Conservation (phyloP, 1,284 basidiomycete species). For the Meira miltonrushii region DNA sequence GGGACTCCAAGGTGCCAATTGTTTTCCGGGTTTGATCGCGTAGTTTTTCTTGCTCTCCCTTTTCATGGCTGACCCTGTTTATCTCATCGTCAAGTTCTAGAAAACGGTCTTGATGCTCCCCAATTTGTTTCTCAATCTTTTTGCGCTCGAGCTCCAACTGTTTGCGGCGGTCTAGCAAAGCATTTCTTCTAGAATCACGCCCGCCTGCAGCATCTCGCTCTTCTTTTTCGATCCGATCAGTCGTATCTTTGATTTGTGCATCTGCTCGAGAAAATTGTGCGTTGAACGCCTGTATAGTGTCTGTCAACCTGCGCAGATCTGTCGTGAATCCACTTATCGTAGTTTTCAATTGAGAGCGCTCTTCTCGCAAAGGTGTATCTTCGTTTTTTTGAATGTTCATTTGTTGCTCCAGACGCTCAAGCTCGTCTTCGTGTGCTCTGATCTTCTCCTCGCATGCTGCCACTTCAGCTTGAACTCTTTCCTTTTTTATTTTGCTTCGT, state of each 20-base stretch:
- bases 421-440: background rate
- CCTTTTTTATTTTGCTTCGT: background rate
- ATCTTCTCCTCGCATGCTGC: background rate
- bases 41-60: constrained; percentile 49
- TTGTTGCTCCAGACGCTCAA: background rate
- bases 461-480: background rate
- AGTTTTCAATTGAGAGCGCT: background rate
- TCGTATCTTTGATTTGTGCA: background rate
- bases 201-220: constrained; percentile 55
- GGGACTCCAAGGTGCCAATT: constrained; percentile 12
- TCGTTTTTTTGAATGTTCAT: background rate
- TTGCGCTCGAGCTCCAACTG: constrained; percentile 9
- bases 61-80: constrained; percentile 19
- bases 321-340: no score
- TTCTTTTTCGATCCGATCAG: constrained; percentile 15
- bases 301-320: background rate
- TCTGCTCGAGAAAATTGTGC: constrained; percentile 8
- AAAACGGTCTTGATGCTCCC: constrained; percentile 4
- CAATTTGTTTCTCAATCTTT: constrained; percentile 1
- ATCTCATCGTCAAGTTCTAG: constrained; percentile 9
- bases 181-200: constrained; percentile 34
- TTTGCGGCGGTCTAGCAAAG: constrained; percentile 1
- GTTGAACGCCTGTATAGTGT: background rate
- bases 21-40: constrained; percentile 14
- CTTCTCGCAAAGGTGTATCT: background rate